Evolutionary conservation across 371 early-diverging fungal species (phyloP), one percentile per base, ranked within the genome.

Genomic region (Rhizopus delemar): DNA sequence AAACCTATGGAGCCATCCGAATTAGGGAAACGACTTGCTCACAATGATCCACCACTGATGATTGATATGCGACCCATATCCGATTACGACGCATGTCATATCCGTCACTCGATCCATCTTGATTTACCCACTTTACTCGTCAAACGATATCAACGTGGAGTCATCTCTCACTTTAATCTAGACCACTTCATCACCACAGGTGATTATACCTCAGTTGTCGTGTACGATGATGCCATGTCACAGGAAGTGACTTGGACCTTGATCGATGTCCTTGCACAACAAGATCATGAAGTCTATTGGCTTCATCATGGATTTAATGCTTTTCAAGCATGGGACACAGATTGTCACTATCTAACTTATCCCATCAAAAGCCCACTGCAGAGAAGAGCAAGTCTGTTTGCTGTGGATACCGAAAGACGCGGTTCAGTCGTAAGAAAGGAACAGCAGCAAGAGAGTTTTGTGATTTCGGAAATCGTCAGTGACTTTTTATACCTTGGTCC

Each of bases 101-200:
- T 80, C 35, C 53, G 57, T 6, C 46, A 68, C 7, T 83, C 87
- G 1, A 74, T 86, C 59, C 78, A 85, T 57, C 77, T 86, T 13
- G 84, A 76, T 67, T 46, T 86, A 15, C 87, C 87, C 0, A 79
- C 80, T 0, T 52, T 86, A 41, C 51, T 86, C 6, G 70, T 84
- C 56, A 83, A 84, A 57, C 76, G 87, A 6, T 86, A 86, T 60
- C 56, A 55, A 22, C 67, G 84, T 56, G 85, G 87, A 5, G 77
- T 75, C 11, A 69, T 85, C 1, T 71, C 81, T 8, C 79, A 84
- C 46, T 85, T 85, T 50, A 80, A 75, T n/a, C 56, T 86, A 4
- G 83, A 84, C 49, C 82, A 78, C 31, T 86, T 86, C 50, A 85
- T 86, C 39, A 82, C 85, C 0, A 85, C 85, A 35, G 73, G 78